These are phyloP conservation scores for Microascus cirrosus DNA, from an alignment of 2,329 filamentous ascomycete genomes.

Conservation along the genomic window DNA sequence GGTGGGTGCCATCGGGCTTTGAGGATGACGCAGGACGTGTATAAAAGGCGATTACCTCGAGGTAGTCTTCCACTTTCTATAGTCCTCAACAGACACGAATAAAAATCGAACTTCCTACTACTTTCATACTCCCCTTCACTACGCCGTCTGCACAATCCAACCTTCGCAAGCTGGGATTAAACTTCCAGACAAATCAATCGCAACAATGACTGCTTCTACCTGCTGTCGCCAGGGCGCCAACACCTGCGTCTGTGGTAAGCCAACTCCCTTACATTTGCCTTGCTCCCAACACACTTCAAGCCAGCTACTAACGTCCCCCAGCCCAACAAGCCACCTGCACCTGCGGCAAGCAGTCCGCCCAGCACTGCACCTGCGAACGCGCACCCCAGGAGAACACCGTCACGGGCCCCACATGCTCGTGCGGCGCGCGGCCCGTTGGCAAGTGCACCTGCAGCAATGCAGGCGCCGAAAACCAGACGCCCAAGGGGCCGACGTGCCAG, in stretches of 20 bases:
- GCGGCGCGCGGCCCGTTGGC: constrained; percentile 68
- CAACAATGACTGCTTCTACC: constrained; percentile 1
- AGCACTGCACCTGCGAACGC: constrained; percentile 79
- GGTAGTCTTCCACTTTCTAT: background rate
- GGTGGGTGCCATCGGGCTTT: background rate
- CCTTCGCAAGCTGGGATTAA: background rate
- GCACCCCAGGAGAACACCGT: constrained; percentile 63
- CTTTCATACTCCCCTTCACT: background rate
- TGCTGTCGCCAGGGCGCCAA: constrained; percentile 6
- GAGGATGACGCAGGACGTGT: background rate
- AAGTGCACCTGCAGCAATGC: constrained; percentile 74
- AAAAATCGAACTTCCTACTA: background rate
- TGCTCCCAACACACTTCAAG: constrained; percentile 2
- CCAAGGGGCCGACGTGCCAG: constrained; percentile 52
- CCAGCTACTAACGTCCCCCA: constrained; percentile 13
- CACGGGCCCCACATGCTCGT: constrained; percentile 67
- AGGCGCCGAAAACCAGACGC: constrained; percentile 53
- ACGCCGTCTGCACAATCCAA: background rate
- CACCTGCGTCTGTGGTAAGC: constrained; percentile 5
- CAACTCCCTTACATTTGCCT: background rate
- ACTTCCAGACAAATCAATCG: background rate
- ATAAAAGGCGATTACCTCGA: background rate
- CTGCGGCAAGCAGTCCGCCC: constrained; percentile 77
- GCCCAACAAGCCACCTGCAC: constrained; percentile 66
- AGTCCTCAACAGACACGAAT: background rate